Evolutionary conservation across 2,329 filamentous ascomycete species (phyloP).

Genomic region (Pestalotiopsis fici): DNA sequence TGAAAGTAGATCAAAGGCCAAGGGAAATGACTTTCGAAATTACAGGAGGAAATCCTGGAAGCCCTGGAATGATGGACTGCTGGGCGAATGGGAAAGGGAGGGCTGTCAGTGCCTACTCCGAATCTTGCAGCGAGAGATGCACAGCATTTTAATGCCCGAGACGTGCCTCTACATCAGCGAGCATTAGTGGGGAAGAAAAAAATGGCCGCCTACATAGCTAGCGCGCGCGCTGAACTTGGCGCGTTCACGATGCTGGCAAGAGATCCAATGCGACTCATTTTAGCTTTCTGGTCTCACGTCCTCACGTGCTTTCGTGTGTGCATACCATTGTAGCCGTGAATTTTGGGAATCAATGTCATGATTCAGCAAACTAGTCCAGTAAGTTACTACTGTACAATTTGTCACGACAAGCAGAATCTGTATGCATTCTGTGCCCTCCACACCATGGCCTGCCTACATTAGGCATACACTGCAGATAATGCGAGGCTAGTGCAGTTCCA

Average conservation of each 20-base stretch:
- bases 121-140: neutral
- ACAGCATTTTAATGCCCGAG: neutral
- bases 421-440: neutral
- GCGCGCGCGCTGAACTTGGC: neutral
- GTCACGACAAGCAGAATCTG: neutral
- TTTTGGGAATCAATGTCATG: too few relatives aligned
- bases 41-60: neutral
- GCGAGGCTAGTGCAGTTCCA: constrained; percentile 25
- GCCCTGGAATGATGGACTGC: neutral
- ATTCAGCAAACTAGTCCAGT: neutral
- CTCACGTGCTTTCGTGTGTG: constrained; percentile 2
- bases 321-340: too few relatives aligned
- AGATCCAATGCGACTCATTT: neutral
- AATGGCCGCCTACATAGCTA: neutral
- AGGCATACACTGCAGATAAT: constrained; percentile 18
- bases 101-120: neutral
- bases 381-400: neutral
- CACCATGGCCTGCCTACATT: neutral
- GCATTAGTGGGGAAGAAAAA: neutral
- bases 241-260: neutral
- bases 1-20: neutral
- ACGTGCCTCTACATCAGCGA: neutral
- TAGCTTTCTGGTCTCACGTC: neutral
- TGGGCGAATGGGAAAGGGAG: neutral
- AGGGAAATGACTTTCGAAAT: neutral